A percentile compares a stretch with the other conserved stretches of the same genome.
These are phyloP conservation scores for Choiromyces venosus DNA, from an alignment of 495 filamentous ascomycete genomes.

Conservation along the genomic window DNA sequence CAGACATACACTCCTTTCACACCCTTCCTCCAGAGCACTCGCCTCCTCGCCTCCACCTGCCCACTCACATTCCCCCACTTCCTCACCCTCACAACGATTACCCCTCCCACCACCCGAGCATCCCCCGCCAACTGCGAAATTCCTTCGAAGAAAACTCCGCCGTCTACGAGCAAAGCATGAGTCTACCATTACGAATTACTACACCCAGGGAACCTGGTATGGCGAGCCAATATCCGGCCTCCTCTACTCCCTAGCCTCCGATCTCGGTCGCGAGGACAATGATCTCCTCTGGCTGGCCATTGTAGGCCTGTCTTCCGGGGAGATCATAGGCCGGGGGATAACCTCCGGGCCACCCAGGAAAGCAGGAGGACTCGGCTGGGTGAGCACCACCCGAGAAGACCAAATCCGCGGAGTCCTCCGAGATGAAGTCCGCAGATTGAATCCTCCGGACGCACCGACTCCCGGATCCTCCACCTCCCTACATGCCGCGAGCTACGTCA, in stretches of 20 bases:
- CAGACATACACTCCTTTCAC: slow-evolving; percentile 52
- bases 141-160: slow-evolving; percentile 65
- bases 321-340: slow-evolving; percentile 70
- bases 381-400: slow-evolving; percentile 67
- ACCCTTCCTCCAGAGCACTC: slow-evolving; percentile 57
- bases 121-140: slow-evolving; percentile 33
- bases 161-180: slow-evolving; percentile 72
- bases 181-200: slow-evolving; percentile 66
- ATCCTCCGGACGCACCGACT: slow-evolving; percentile 62
- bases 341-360: slow-evolving; percentile 41
- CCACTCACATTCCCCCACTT: slow-evolving; percentile 49
- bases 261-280: slow-evolving; percentile 93
- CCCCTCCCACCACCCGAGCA: slow-evolving; percentile 55
- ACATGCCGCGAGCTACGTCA: slow-evolving; percentile 51
- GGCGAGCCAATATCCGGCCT: slow-evolving; percentile 91
- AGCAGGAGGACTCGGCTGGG: slow-evolving; percentile 67
- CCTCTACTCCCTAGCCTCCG: slow-evolving; percentile 88
- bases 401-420: slow-evolving; percentile 76
- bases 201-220: slow-evolving; percentile 78
- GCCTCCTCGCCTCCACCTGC: slow-evolving; percentile 48
- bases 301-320: slow-evolving; percentile 83
- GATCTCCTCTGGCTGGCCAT: slow-evolving; percentile 92
- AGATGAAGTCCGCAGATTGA: slow-evolving; percentile 91
- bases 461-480: slow-evolving; percentile 49
- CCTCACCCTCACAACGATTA: slow-evolving; percentile 53